Evolutionary conservation across 1,284 basidiomycete genomes (phyloP), one percentile per base, ranked within the genome.

Genomic region (Leccinum fallax): DNA sequence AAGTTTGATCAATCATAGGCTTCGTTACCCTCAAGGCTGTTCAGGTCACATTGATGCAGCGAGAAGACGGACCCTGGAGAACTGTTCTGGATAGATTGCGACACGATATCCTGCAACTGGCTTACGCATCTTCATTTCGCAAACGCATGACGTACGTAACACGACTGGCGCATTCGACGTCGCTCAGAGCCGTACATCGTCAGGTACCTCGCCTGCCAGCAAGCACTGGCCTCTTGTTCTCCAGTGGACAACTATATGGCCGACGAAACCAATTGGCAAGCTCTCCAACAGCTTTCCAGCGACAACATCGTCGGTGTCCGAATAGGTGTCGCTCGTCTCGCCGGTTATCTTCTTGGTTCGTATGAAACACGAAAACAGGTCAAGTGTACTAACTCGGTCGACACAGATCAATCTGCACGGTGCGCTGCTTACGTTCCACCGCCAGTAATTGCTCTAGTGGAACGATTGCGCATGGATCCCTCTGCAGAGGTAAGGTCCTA

Each of bases 271-370:
- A 77, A 81, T 64, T 84, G 94, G 74, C 76, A 80, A 54, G 77
- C 81, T 15, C 76, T 97, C 11, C 76, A 80, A 34, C 71, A 74
- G 54, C 81, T 97, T 54, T 85, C 85, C 15, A 71, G 79, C 40
- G 94, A 97, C 71, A 74, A 71, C n/a, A 86, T 98, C 26, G 81
- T 94, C 55, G 95, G 95, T 68, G 94, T 98, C 53, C 85, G 95
- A 49, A 93, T 98, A 61, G 90, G 87, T 7, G 82, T 96, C 2
- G 89, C 95, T 13, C 85, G 92, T 52, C 80, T 92, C 34, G 77
- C 87, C 21, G 83, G 84, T 43, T 73, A 77, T 49, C 74, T 89
- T 55, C 83, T 79, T 66, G 80, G 87, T 85, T 72, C 72, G 83
- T 76, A 38, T 60, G 24, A 58, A 52, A 32, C 52, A 53, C 54